Percentiles rank a stretch among this genome's conserved stretches.
Evolutionary conservation across 208 protist species (phyloP).

Genomic region (Leishmania arabica): DNA sequence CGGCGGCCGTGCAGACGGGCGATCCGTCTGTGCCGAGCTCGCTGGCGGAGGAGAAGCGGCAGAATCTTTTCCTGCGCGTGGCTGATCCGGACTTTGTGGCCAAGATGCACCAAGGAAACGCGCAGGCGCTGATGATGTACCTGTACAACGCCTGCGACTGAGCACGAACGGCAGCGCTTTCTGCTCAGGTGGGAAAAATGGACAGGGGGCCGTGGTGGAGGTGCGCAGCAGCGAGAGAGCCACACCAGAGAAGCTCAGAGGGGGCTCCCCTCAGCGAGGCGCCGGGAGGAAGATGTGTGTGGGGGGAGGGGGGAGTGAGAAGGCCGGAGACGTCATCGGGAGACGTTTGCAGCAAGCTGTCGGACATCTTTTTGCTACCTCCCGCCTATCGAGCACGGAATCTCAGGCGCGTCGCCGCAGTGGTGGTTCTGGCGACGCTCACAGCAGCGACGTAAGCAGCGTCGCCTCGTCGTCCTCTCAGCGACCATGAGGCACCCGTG

Average conservation of each 20-base stretch:
- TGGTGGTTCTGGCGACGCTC: neutral
- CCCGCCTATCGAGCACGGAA: neutral
- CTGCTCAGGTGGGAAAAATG: neutral
- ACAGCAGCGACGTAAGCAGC: neutral
- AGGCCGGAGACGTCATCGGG: neutral
- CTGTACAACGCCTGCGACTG: constrained; percentile 85
- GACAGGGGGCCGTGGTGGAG: neutral
- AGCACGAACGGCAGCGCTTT: constrained; percentile 2
- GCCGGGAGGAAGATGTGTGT: neutral
- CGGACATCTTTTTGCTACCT: neutral
- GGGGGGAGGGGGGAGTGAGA: neutral
- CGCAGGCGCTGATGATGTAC: constrained; percentile 63
- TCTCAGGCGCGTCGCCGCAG: neutral
- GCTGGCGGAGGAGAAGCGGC: constrained; percentile 76
- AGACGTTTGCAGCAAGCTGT: no score
- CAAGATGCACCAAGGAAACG: constrained; percentile 44
- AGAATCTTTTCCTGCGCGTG: constrained; percentile 91
- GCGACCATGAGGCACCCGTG: neutral
- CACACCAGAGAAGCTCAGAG: neutral
- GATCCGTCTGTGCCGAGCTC: constrained; percentile 78
- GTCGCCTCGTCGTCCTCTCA: neutral
- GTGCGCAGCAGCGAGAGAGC: neutral
- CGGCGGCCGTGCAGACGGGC: constrained; percentile 37
- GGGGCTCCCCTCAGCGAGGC: neutral
- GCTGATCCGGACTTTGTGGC: constrained; percentile 49